These are phyloP conservation scores for Xylariaceae sp. DNA, from an alignment of 2,329 filamentous ascomycete species.

Conservation along the genomic window DNA sequence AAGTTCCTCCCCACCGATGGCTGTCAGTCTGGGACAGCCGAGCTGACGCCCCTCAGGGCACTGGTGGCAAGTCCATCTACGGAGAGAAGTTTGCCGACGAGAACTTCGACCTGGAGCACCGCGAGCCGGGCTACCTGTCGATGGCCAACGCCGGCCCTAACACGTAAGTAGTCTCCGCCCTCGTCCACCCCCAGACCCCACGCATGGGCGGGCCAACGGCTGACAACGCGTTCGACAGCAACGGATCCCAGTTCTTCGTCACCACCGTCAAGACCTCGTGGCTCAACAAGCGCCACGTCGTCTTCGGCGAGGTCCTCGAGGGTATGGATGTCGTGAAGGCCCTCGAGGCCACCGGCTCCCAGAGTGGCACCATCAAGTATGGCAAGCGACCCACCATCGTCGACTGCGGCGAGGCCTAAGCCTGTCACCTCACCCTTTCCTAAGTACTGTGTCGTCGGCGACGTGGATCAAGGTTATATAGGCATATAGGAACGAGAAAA, in stretches of 20 bases:
- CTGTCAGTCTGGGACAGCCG: not conserved
- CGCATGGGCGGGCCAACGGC: too few species aligned
- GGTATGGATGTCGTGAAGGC: slow-evolving; percentile 48
- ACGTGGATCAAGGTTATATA: too few species aligned
- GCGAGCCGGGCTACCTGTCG: slow-evolving; percentile 70
- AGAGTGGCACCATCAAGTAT: slow-evolving; percentile 49
- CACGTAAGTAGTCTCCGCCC: slow-evolving; percentile 51
- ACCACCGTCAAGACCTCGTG: slow-evolving; percentile 88
- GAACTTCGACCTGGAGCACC: slow-evolving; percentile 78
- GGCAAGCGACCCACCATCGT: slow-evolving; percentile 51
- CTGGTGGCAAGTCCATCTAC: slow-evolving; percentile 90
- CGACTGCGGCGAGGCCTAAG: slow-evolving; percentile 43
- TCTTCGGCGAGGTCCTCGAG: slow-evolving; percentile 68
- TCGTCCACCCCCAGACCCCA: slow-evolving; percentile 1
- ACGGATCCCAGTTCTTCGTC: slow-evolving; percentile 97
- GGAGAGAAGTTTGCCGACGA: slow-evolving; percentile 91
- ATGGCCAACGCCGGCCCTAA: slow-evolving; percentile 96
- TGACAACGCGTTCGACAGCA: slow-evolving; percentile 54
- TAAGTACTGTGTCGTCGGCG: too few species aligned
- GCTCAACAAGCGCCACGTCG: slow-evolving; percentile 76
- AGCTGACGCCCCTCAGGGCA: slow-evolving; percentile 51
- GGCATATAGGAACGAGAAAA: too few species aligned
- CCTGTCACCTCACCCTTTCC: too few species aligned
- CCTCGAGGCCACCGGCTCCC: slow-evolving; percentile 52
- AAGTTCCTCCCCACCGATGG: slow-evolving; percentile 30